Conservation (phyloP, 345 rosid species). For the Laguncularia racemosa region DNA sequence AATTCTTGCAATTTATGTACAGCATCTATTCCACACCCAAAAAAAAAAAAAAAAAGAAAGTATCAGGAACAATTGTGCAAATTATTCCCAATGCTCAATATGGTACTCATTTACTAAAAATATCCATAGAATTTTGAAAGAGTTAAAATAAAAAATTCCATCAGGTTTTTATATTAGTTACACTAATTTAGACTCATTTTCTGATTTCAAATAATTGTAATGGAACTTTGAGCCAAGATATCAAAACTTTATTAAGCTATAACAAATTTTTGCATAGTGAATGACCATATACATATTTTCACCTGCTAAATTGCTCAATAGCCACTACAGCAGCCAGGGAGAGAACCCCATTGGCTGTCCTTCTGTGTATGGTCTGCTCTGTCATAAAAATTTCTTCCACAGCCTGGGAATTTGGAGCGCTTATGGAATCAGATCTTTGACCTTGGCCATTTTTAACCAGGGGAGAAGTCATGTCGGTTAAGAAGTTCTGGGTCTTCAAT, state of each 20-base stretch:
- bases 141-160: too few species aligned
- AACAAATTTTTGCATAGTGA: not conserved
- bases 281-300: constrained; percentile 6
- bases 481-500: constrained; percentile 63
- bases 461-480: constrained; percentile 51
- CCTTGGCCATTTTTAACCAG: constrained; percentile 39
- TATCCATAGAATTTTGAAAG: too few species aligned
- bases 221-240: too few species aligned
- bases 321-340: constrained; percentile 73
- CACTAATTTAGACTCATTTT: too few species aligned
- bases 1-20: too few species aligned
- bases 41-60: not conserved
- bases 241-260: not conserved
- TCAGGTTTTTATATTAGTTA: too few species aligned
- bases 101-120: too few species aligned
- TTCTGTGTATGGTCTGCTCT: constrained; percentile 58
- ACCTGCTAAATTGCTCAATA: constrained; percentile 98
- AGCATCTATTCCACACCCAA: too few species aligned
- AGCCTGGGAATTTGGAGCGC: constrained; percentile 30
- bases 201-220: too few species aligned
- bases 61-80: too few species aligned
- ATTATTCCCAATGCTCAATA: too few species aligned
- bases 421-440: constrained; percentile 39
- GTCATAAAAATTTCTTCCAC: constrained; percentile 65
- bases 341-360: constrained; percentile 53